Percentiles rank a stretch among this genome's conserved stretches.
Conservation (phyloP, 768 basidiomycete genomes). For the Leucosporidium yakuticum region DNA sequence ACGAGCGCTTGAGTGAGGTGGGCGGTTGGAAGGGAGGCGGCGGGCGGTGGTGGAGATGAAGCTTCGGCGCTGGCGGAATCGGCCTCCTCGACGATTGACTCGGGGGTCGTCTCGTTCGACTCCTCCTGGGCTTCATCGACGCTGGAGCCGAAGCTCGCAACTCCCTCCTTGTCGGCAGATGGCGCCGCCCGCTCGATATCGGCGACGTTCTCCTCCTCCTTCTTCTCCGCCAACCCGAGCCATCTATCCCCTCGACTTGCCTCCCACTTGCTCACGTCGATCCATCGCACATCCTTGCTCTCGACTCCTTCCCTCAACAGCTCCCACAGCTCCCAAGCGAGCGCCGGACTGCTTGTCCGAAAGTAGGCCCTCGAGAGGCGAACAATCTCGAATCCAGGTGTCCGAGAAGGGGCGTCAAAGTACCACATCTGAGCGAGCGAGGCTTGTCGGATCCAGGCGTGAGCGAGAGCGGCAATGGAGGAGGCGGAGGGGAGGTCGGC, state of each 20-base stretch:
- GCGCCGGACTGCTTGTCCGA: background rate
- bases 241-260: background rate
- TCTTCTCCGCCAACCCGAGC: background rate
- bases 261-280: conserved; percentile 11
- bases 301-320: conserved; percentile 4
- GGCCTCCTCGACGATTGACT: background rate
- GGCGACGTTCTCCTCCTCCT: background rate
- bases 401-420: background rate
- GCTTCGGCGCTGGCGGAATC: background rate
- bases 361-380: background rate
- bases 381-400: conserved; percentile 5
- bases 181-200: background rate
- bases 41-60: background rate
- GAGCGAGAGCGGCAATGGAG: background rate
- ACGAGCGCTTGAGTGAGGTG: conserved; percentile 57
- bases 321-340: conserved; percentile 6
- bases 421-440: conserved; percentile 24
- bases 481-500: too few species aligned
- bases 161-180: too few species aligned
- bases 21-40: conserved; percentile 41
- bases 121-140: background rate
- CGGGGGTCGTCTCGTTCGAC: background rate
- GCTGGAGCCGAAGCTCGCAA: too few species aligned
- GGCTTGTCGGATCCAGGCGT: conserved; percentile 19
- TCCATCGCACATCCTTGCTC: conserved; percentile 13